These are phyloP conservation scores for Huntiella decipiens DNA, from an alignment of 2,329 filamentous ascomycete species.

Conservation along the genomic window DNA sequence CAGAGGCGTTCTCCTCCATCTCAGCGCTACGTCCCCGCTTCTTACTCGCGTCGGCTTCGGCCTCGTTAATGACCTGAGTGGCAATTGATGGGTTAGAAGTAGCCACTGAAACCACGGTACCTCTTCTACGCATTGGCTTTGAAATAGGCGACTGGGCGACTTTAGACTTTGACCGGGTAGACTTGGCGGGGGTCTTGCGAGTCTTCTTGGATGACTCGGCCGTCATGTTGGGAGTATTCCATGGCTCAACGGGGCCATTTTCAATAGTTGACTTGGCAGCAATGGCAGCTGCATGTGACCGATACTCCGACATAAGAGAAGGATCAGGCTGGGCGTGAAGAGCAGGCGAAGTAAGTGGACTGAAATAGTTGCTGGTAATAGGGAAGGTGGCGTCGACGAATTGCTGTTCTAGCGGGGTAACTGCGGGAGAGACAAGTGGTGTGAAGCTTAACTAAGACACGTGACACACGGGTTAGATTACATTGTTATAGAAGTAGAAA, in stretches of 20 bases:
- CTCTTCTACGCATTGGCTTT: conserved; percentile 42
- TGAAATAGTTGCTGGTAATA: conserved; percentile 58
- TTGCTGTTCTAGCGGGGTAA: conserved; percentile 57
- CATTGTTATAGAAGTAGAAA: background rate
- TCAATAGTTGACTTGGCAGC: conserved; percentile 37
- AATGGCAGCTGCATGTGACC: conserved; percentile 22
- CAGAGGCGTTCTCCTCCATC: conserved; percentile 45
- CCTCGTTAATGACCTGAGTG: conserved; percentile 34
- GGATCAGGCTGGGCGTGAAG: conserved; percentile 51
- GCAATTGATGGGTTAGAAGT: conserved; percentile 35
- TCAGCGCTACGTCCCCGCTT: conserved; percentile 24
- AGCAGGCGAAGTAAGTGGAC: conserved; percentile 63
- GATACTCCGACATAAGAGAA: conserved; percentile 24
- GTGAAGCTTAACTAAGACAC: conserved; percentile 49
- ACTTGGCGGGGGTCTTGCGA: conserved; percentile 32
- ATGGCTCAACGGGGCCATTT: conserved; percentile 21
- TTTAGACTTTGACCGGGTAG: conserved; percentile 27
- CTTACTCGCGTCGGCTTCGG: conserved; percentile 22
- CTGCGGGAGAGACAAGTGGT: conserved; percentile 65
- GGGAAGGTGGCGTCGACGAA: conserved; percentile 35
- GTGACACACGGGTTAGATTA: conserved; percentile 1
- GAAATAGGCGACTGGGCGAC: conserved; percentile 55
- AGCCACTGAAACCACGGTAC: conserved; percentile 15
- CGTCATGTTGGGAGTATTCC: conserved; percentile 12
- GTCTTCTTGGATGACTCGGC: conserved; percentile 26